These are phyloP conservation scores for Aurifilum marmelostoma DNA, from an alignment of 2,329 filamentous ascomycete species.

Conservation along the genomic window DNA sequence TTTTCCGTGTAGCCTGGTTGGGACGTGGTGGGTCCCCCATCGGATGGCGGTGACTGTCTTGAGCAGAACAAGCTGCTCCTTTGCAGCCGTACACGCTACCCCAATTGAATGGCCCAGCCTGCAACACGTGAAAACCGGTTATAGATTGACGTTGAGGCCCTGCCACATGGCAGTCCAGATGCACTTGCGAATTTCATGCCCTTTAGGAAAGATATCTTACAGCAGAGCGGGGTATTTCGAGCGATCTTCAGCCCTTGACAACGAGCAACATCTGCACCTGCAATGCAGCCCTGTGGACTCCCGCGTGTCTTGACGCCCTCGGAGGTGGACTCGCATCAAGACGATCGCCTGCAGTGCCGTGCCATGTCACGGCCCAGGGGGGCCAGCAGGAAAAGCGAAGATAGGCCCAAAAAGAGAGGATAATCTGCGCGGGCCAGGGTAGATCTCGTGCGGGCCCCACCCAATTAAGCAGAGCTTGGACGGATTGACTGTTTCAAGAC, in stretches of 20 bases:
- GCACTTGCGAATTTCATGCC: background rate
- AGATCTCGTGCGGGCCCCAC: conserved; percentile 22
- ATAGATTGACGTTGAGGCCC: background rate
- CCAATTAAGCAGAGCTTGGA: conserved; percentile 21
- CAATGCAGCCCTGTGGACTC: conserved; percentile 15
- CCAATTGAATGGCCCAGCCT: background rate
- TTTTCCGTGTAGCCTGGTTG: background rate
- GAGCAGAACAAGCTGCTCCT: background rate
- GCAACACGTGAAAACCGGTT: background rate
- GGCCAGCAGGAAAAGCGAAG: background rate
- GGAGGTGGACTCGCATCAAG: background rate
- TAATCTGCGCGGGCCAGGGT: background rate
- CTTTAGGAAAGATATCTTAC: background rate
- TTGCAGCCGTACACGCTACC: background rate
- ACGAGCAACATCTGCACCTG: background rate
- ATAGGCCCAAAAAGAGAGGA: conserved; percentile 3
- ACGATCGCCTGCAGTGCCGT: background rate
- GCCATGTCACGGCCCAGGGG: background rate
- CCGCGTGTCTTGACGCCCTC: conserved; percentile 4
- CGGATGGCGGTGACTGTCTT: background rate
- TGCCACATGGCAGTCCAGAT: background rate
- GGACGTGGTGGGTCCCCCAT: background rate
- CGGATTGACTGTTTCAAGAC: conserved; percentile 25
- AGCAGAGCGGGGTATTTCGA: background rate
- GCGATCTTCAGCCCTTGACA: conserved; percentile 2